A percentile compares a stretch with the other conserved stretches of the same genome.
Evolutionary conservation across 2,329 filamentous ascomycete species (phyloP).

Genomic region (Fusarium oxysporum): DNA sequence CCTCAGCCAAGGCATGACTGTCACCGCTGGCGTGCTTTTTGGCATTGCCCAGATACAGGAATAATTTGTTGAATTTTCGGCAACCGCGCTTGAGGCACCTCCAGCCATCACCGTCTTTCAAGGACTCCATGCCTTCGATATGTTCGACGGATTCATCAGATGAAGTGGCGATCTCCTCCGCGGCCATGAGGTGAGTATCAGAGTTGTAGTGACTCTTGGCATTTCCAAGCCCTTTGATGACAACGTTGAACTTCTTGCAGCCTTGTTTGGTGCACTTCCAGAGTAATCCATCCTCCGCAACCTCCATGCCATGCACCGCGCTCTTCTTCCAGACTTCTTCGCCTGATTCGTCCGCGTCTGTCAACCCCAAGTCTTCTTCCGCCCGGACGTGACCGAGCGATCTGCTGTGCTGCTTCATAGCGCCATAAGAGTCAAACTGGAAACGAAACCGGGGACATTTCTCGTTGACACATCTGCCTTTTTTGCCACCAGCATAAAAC

Average conservation of each 20-base stretch:
- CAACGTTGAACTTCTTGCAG: constrained; percentile 11
- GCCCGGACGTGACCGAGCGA: constrained; percentile 4
- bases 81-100: constrained; percentile 6
- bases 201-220: constrained; percentile 11
- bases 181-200: constrained; percentile 1
- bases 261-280: constrained; percentile 29
- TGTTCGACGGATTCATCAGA: constrained; percentile 4
- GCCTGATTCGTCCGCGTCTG: not conserved
- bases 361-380: not conserved
- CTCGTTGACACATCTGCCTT: constrained; percentile 16
- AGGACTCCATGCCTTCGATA: constrained; percentile 1
- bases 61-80: not conserved
- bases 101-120: not conserved
- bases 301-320: constrained; percentile 15
- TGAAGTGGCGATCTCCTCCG: not conserved
- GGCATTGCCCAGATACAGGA: not conserved
- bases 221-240: not conserved
- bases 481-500: not conserved
- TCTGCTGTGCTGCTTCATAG: constrained; percentile 18
- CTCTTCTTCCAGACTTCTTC: constrained; percentile 14
- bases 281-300: not conserved
- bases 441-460: constrained; percentile 13
- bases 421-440: not conserved
- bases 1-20: not conserved
- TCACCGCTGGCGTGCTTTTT: not conserved